Evolutionary conservation across 306 rosid species (phyloP), one percentile per base, ranked within the genome.

Genomic region (Urtica urens): DNA sequence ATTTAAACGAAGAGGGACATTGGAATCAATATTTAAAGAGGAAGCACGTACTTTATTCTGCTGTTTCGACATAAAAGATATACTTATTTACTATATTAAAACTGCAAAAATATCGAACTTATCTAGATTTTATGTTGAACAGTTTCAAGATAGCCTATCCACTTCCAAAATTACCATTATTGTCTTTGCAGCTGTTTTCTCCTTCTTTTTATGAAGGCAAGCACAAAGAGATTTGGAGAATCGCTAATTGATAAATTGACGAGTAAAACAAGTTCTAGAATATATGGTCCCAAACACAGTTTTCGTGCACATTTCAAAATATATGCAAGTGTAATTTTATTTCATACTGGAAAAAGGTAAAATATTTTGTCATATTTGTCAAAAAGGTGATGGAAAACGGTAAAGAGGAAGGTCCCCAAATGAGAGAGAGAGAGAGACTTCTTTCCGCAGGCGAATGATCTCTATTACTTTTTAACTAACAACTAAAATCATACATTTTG

Each of bases 231-330:
- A 2, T 10, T 23, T 10, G 19, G 6, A 40, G 7, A 19, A 40
- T 35, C 7, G 19, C 16, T 3, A 19, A 16, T 35, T 7, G 19
- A 40, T 3, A 19, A 16, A 28, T 16, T 29, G 15, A 27, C 18
- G 38, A 15, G 46, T 16, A 8, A 49, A 23, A 49, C n/a, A 49
- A 49, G 38, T 49, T 6, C n/a, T 27, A 49, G 24, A 26, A 49
- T 28, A n/a, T n/a, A 3, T 8, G 12, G 38, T 27, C 38, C 54
- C 25, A 49, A 28, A 16, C 23, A 49, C 5, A 49, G 8, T 27
- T 12, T 49, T 21, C 37, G 3, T 46, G 52, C 27, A 34, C 38
- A 28, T 49, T 49, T n/a, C n/a, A n/a, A n/a, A n/a, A n/a, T n/a
- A n/a, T n/a, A n/a, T n/a, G n/a, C n/a, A n/a, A n/a, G n/a, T n/a